Conservation (phyloP, 148 eudicot genomes). For the Persicaria maculosa region DNA sequence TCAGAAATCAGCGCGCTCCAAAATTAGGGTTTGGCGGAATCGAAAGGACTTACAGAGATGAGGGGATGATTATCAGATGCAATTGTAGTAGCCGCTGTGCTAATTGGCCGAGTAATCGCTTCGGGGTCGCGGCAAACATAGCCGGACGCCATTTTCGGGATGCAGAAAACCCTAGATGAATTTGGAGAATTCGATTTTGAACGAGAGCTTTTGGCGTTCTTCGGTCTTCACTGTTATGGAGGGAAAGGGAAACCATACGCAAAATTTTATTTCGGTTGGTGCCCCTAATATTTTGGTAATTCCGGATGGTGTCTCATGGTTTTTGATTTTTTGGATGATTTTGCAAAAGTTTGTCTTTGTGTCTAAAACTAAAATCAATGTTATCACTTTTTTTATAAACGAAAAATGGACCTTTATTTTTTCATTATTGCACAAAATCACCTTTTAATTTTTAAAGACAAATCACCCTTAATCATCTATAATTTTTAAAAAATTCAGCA, state of each 20-base stretch:
- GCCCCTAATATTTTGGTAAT: no score
- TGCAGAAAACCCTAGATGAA: neutral
- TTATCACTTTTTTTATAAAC: no score
- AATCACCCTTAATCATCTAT: no score
- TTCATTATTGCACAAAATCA: no score
- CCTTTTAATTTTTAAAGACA: no score
- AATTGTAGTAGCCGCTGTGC: conserved; percentile 24
- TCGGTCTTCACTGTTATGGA: neutral
- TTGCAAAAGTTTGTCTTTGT: no score
- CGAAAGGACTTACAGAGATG: conserved; percentile 34
- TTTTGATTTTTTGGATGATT: no score
- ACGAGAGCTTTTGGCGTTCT: conserved; percentile 6
- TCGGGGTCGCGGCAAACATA: neutral
- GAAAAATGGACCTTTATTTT: no score
- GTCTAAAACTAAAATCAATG: no score
- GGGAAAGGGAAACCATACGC: neutral
- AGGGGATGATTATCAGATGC: conserved; percentile 46
- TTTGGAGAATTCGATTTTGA: neutral
- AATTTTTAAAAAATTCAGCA: no score
- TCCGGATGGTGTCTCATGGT: no score
- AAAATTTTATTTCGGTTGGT: no score
- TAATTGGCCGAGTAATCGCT: conserved; percentile 8
- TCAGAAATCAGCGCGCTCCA: neutral
- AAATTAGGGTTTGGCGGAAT: neutral
- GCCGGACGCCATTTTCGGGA: conserved; percentile 6